Base-by-base conservation (phyloP, 2,329 filamentous ascomycete species). In the Xylariaceae sp. region DNA sequence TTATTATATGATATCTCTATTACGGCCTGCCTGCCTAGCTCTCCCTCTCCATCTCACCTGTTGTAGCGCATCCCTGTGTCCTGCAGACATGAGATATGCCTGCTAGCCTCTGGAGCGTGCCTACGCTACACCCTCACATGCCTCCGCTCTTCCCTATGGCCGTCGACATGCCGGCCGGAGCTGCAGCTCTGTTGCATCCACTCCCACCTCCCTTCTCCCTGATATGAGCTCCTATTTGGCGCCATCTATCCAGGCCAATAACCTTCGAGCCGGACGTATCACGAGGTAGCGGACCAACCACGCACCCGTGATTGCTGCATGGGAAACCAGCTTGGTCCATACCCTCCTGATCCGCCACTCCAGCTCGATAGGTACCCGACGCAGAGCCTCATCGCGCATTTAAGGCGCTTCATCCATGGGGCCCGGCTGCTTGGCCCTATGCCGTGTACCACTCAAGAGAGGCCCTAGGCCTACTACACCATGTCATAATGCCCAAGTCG, bases 401-500 rank as follows among this genome's bases (percentile, higher is more conserved):
- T 48, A 50, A 52, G 44, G 42, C 40, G 43, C n/a, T n/a, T n/a
- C n/a, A n/a, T n/a, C n/a, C n/a, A n/a, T n/a, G n/a, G n/a, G n/a
- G n/a, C n/a, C n/a, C n/a, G n/a, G n/a, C n/a, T n/a, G n/a, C n/a
- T n/a, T n/a, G n/a, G n/a, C n/a, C n/a, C n/a, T n/a, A n/a, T n/a
- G n/a, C n/a, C n/a, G n/a, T n/a, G n/a, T n/a, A n/a, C n/a, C n/a
- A n/a, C n/a, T n/a, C n/a, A n/a, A n/a, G n/a, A n/a, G n/a, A n/a
- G n/a, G n/a, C n/a, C n/a, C n/a, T n/a, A n/a, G n/a, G n/a, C n/a
- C 33, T 38, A 36, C 33, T 44, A 37, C 43, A 52, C 49, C 31
- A 54, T 54, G 51, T 43, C 45, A 54, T 46, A 44, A 54, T 54
- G 51, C 46, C 46, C 39, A 47, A 51, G 38, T 37, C 41, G 16